Conservation (phyloP, 1,284 basidiomycete species). For the Athelia sp. region DNA sequence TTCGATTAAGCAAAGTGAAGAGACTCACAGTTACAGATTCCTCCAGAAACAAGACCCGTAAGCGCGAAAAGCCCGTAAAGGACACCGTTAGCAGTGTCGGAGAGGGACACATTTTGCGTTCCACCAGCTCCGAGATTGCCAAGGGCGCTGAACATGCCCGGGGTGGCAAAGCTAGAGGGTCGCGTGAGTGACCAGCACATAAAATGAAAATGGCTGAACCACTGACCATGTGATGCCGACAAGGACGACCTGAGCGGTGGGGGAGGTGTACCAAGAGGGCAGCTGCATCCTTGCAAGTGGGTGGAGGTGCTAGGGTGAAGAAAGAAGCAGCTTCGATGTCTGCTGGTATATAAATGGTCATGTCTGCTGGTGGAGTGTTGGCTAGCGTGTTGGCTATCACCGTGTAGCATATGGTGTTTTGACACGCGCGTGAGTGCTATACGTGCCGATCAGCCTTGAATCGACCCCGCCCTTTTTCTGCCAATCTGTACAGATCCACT, state of each 20-base stretch:
- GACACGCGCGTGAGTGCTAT: no score
- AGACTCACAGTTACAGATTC: conserved; percentile 38
- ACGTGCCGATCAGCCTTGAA: no score
- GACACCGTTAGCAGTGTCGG: conserved; percentile 61
- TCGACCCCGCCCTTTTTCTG: no score
- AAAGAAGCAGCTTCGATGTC: background rate
- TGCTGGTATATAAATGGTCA: no score
- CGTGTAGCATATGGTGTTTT: no score
- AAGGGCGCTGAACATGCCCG: conserved; percentile 48
- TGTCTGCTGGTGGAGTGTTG: no score
- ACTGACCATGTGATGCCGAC: conserved; percentile 38
- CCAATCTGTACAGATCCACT: no score
- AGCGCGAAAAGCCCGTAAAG: conserved; percentile 68
- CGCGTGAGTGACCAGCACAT: conserved; percentile 6
- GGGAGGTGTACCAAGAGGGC: conserved; percentile 18
- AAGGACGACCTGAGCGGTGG: conserved; percentile 36
- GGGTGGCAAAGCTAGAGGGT: conserved; percentile 31
- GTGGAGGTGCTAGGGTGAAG: background rate
- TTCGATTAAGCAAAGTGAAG: background rate
- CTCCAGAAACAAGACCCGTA: conserved; percentile 57
- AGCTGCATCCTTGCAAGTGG: background rate
- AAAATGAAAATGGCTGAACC: conserved; percentile 4
- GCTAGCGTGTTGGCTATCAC: no score
- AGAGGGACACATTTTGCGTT: conserved; percentile 52
- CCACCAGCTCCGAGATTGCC: conserved; percentile 71